Evolutionary conservation across 257 asterid species (phyloP), one percentile per base, ranked within the genome.

Genomic region (Solanum etuberosum): DNA sequence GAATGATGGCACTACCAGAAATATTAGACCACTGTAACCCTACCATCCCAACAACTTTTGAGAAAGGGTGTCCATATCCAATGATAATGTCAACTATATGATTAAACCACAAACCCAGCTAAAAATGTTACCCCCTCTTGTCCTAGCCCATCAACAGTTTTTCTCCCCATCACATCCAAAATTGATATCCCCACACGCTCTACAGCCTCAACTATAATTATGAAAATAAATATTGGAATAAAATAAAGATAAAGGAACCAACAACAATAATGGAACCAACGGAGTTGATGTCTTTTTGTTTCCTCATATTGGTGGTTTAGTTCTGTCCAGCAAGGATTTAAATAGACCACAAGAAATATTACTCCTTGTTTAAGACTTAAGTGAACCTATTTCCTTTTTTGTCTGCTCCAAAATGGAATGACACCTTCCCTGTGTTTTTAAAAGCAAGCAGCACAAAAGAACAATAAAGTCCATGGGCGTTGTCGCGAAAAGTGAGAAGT

Each of bases 181-280:
- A 82, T 73, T 84, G 63, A 59, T 48, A 43, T 61, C 78, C 65
- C 88, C 90, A 81, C 91, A 85, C 85, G 88, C 88, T 90, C 89
- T 77, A 74, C 87, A 84, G 86, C 71, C 72, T 82, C 37, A 54
- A 7, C 78, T 46, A 77, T 80, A 73, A 81, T 35, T 83, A 87
- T 65, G 76, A 77, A 25, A 43, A 7, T 31, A 27, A 29, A 20
- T 16, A 70, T 20, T 4, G 34, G 15, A 27, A 85, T 68, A 42
- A 85, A 85, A 25, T 43, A 80, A 46, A 80, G 84, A 43, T 80
- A 46, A 43, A 27, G 40, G 40, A 80, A 77, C 83, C 83, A 77
- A 77, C 83, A 77, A 13, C 83, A 34, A 72, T 51, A 72, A 88
- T 40, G 70, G 57, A 71, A 86, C 78, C 59, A 54, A 80, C 57